These are phyloP conservation scores for Groenewaldozyma auringiensis DNA, from an alignment of 1,139 yeast genomes.

Conservation along the genomic window DNA sequence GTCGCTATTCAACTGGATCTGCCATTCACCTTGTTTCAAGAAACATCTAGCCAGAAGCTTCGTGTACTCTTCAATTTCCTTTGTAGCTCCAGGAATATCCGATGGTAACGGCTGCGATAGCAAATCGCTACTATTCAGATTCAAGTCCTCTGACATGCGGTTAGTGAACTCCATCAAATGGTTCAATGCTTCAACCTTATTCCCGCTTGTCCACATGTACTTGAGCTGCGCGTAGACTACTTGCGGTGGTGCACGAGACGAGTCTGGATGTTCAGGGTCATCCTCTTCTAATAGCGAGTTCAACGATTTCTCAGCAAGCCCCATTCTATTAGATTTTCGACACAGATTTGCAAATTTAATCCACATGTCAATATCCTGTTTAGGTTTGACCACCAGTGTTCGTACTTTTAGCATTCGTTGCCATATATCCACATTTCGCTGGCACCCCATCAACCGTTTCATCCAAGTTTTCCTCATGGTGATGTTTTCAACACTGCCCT, in stretches of 20 bases:
- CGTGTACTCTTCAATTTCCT: slow-evolving; percentile 78
- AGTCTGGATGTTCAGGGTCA: slow-evolving; percentile 42
- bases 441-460: slow-evolving; percentile 85
- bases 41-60: slow-evolving; percentile 86
- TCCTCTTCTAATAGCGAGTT: slow-evolving; percentile 57
- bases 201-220: slow-evolving; percentile 95
- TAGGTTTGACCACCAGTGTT: slow-evolving; percentile 87
- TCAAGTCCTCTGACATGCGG: slow-evolving; percentile 75
- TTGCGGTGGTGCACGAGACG: slow-evolving; percentile 85
- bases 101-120: slow-evolving; percentile 83
- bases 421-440: slow-evolving; percentile 96
- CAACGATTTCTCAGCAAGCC: slow-evolving; percentile 86
- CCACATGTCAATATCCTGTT: slow-evolving; percentile 98
- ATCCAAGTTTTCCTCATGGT: slow-evolving; percentile 92
- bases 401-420: slow-evolving; percentile 91
- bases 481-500: slow-evolving; percentile 58
- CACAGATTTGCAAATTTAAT: slow-evolving; percentile 95
- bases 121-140: slow-evolving; percentile 54
- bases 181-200: slow-evolving; percentile 74
- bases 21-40: slow-evolving; percentile 98
- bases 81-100: slow-evolving; percentile 64
- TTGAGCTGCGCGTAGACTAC: slow-evolving; percentile 96
- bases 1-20: slow-evolving; percentile 63
- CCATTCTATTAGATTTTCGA: slow-evolving; percentile 85
- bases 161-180: slow-evolving; percentile 87